Base-by-base conservation (phyloP, 2,329 filamentous ascomycete genomes). In the Diaporthe caulivora region DNA sequence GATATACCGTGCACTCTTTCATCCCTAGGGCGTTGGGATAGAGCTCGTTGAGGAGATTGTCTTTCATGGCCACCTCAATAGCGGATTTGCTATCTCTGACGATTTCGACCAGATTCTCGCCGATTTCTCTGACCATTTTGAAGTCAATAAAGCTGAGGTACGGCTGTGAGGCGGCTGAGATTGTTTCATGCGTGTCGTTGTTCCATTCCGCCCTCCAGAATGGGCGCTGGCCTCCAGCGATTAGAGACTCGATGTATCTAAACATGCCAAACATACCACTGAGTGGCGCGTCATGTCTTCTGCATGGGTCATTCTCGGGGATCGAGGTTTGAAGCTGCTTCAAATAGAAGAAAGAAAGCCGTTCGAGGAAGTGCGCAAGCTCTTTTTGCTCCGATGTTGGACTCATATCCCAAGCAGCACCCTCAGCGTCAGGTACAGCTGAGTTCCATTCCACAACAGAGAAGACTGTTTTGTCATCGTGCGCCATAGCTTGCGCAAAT, bases 171-270 rank as follows among this genome's bases (percentile, higher is more conserved):
- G 55, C 55, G 2, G 55, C 34, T 8, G 15, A 18, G 13, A 60
- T 40, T 37, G 21, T 26, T 2, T 26, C 55, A 0, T 40, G 34
- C 11, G 55, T 60, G n/a, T 60, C 55, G 8, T 60, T 42, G 34
- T 42, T 42, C 55, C 55, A 60, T 3, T 60, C 55, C 4, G 55
- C 34, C n/a, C 24, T 42, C 55, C 55, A 60, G n/a, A 60, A 60
- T 8, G 34, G 34, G 24, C 34, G 34, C 34, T 60, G 34, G 5
- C 55, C 34, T 0, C 34, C 18, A 1, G 13, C 11, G 24, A 42
- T 31, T 13, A 60, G 1, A 18, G 55, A 40, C 34, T 40, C n/a
- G 26, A 40, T 42, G 34, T 60, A 34, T 21, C 24, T 42, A 2
- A 11, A 34, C 34, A 60, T 42, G 2, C 34, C 34, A 6, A 60